Percentiles rank a stretch among this genome's conserved stretches.
phyloP scores from a whole-genome alignment of 495 filamentous ascomycete species.

The Cercophora newfieldiana region DNA sequence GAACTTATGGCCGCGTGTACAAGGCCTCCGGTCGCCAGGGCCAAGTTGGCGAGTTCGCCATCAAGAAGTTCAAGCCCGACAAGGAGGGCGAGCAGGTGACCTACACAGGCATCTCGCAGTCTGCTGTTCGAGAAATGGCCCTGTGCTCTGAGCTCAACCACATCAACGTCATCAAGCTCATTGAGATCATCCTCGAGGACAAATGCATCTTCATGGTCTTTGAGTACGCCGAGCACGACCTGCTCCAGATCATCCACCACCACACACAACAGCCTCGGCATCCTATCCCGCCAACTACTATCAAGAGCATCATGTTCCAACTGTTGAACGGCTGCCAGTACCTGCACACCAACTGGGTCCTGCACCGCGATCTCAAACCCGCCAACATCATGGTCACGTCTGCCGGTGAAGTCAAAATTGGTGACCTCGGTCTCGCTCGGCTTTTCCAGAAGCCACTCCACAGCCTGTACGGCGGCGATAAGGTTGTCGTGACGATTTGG shows the following conservation, averaged over 20 bases:
- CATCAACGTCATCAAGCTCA: constrained; percentile 82
- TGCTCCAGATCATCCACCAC: constrained; percentile 97
- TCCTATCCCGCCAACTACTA: constrained; percentile 81
- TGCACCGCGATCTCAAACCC: constrained; percentile 95
- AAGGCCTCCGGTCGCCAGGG: constrained; percentile 81
- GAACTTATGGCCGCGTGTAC: constrained; percentile 98
- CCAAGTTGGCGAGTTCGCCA: constrained; percentile 79
- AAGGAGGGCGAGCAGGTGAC: constrained; percentile 94
- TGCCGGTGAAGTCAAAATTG: constrained; percentile 84
- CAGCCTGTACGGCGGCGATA: constrained; percentile 89
- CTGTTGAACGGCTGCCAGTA: constrained; percentile 92
- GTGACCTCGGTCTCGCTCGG: constrained; percentile 87
- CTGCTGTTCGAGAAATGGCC: constrained; percentile 97
- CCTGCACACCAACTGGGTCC: constrained; percentile 93
- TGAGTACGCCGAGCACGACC: constrained; percentile 95
- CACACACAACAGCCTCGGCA: constrained; percentile 86
- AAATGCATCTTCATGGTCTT: constrained; percentile 99
- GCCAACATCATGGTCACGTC: constrained; percentile 99
- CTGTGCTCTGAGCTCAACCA: constrained; percentile 91
- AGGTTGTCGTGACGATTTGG: constrained; percentile 99
- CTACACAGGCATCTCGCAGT: constrained; percentile 97
- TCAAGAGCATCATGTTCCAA: constrained; percentile 93
- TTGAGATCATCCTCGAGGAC: constrained; percentile 96
- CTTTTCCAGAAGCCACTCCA: constrained; percentile 93
- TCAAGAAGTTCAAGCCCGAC: constrained; percentile 99